Conservation (phyloP, 306 rosid species). For the Glycyrrhiza uralensis region DNA sequence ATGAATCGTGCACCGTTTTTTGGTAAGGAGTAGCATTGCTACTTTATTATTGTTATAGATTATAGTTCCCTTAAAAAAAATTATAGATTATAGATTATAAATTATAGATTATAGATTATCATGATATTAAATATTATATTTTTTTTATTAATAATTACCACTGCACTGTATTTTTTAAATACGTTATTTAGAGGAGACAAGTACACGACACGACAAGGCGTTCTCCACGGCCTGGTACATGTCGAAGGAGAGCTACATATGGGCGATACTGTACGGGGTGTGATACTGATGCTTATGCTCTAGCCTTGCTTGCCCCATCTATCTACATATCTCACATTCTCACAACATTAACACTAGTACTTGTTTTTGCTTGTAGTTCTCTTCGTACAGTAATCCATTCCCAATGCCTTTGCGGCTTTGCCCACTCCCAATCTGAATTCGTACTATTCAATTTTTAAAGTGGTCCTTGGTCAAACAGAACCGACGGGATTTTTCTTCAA, state of each 20-base stretch:
- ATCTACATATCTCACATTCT: no score
- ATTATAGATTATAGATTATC: no score
- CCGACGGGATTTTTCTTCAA: neutral
- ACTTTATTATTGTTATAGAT: no score
- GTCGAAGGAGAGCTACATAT: neutral
- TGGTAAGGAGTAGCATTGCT: no score
- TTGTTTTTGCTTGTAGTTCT: neutral
- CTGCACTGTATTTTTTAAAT: no score
- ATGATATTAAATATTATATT: no score
- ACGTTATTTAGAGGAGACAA: no score
- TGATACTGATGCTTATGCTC: neutral
- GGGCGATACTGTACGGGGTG: slow-evolving; percentile 1
- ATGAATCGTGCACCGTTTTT: no score
- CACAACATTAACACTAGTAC: neutral
- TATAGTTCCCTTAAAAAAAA: no score
- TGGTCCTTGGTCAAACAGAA: neutral
- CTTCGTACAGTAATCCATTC: neutral
- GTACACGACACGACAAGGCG: neutral
- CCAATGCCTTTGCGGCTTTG: neutral
- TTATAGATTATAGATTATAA: no score
- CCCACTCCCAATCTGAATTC: neutral
- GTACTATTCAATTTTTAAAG: neutral
- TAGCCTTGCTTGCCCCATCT: neutral
- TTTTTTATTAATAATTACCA: no score
- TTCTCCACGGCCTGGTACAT: neutral